These are phyloP conservation scores for Macadamia integrifolia DNA, from an alignment of 164 flowering plant genomes.

Conservation along the genomic window DNA sequence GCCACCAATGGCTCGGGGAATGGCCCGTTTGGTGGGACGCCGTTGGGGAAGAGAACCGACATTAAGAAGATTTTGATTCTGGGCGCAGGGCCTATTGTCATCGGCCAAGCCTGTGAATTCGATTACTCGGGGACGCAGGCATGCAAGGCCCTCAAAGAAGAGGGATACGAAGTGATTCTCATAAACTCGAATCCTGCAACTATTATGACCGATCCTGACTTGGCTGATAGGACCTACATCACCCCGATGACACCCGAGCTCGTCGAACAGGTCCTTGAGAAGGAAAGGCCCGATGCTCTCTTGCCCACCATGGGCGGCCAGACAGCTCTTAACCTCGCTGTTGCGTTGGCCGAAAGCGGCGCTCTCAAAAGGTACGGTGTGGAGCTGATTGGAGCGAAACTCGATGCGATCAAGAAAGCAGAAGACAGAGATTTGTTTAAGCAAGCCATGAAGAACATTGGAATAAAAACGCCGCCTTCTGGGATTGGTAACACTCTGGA, in stretches of 20 bases:
- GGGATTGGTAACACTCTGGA: slow-evolving; percentile 82
- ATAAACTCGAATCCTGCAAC: slow-evolving; percentile 97
- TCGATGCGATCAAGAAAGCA: slow-evolving; percentile 88
- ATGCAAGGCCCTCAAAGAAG: slow-evolving; percentile 83
- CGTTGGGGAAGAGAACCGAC: slow-evolving; percentile 71
- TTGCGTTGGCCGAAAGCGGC: slow-evolving; percentile 83
- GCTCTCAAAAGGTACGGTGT: slow-evolving; percentile 65
- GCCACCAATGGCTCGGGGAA: slow-evolving; percentile 4
- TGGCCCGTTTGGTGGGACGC: slow-evolving; percentile 11
- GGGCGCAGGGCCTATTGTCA: slow-evolving; percentile 95
- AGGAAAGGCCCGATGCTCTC: slow-evolving; percentile 93
- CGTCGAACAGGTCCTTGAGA: slow-evolving; percentile 77
- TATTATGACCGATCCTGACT: slow-evolving; percentile 94
- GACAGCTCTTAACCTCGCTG: slow-evolving; percentile 90
- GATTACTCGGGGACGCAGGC: slow-evolving; percentile 99
- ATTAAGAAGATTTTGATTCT: slow-evolving; percentile 88
- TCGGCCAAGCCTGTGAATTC: slow-evolving; percentile 98
- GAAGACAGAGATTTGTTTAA: slow-evolving; percentile 92
- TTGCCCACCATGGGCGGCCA: slow-evolving; percentile 99
- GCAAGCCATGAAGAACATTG: slow-evolving; percentile 88
- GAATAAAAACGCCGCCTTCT: slow-evolving; percentile 84
- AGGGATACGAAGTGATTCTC: slow-evolving; percentile 84
- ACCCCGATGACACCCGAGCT: slow-evolving; percentile 87
- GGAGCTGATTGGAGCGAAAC: slow-evolving; percentile 95
- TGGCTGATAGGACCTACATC: slow-evolving; percentile 83